phyloP scores from a whole-genome alignment of 768 basidiomycete genomes.

The Hysterangium stoloniferum region DNA sequence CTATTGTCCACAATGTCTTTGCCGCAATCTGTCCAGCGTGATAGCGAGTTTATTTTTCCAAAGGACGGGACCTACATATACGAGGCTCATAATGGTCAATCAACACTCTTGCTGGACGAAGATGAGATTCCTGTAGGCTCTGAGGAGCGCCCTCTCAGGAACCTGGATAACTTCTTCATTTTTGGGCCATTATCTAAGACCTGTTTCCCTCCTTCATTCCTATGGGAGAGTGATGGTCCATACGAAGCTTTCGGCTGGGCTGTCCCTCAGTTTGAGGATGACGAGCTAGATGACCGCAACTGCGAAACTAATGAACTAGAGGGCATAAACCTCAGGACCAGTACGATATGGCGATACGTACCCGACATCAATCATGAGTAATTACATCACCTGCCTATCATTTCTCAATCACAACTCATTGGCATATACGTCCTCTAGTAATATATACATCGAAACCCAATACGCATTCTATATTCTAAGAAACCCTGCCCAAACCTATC shows the following conservation, averaged over 20 bases:
- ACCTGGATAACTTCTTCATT: constrained; percentile 49
- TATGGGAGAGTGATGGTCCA: constrained; percentile 32
- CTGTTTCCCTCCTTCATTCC: constrained; percentile 39
- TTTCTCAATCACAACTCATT: constrained; percentile 7
- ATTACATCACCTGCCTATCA: constrained; percentile 24
- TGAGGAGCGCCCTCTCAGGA: constrained; percentile 34
- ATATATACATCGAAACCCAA: constrained; percentile 57
- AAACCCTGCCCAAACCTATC: constrained; percentile 40
- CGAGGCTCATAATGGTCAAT: background rate
- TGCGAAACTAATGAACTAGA: background rate
- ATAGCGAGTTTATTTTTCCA: background rate
- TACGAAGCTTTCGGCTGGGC: constrained; percentile 51
- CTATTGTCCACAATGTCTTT: background rate
- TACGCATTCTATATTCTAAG: constrained; percentile 57
- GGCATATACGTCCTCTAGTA: constrained; percentile 32
- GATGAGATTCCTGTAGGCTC: background rate
- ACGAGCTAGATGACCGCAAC: background rate
- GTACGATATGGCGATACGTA: constrained; percentile 37
- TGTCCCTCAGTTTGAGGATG: constrained; percentile 44
- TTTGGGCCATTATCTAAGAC: constrained; percentile 45
- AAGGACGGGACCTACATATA: background rate
- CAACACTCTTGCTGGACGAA: background rate
- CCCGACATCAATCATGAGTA: constrained; percentile 48
- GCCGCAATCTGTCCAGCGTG: background rate
- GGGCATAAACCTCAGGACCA: constrained; percentile 17